These are phyloP conservation scores for Saturnispora hagleri DNA, from an alignment of 805 yeast species.

Conservation along the genomic window DNA sequence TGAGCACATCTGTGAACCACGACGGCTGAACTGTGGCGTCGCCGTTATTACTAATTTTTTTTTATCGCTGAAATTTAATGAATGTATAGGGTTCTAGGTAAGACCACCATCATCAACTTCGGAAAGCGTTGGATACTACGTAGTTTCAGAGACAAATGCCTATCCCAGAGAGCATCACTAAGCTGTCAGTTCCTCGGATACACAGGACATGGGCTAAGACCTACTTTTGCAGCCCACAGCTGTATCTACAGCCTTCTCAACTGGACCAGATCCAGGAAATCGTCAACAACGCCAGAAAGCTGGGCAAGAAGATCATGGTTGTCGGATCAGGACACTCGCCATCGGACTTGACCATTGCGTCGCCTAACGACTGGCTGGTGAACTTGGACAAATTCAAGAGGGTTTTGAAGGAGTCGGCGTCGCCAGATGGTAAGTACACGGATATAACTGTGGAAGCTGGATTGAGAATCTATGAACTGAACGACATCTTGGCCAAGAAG, in stretches of 20 bases:
- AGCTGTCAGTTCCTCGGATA: conserved; percentile 30
- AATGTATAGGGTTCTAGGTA: background rate
- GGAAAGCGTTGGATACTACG: background rate
- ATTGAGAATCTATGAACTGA: conserved; percentile 64
- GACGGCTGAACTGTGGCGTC: background rate
- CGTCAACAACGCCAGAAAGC: conserved; percentile 53
- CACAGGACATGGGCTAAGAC: conserved; percentile 91
- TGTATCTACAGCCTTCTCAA: conserved; percentile 67
- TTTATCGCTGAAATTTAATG: background rate
- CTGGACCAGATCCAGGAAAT: conserved; percentile 61
- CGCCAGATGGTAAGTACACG: conserved; percentile 56
- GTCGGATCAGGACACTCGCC: conserved; percentile 97
- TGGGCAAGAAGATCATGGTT: conserved; percentile 60
- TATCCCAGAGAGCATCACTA: conserved; percentile 20
- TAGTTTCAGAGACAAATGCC: conserved; percentile 9
- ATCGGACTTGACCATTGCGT: conserved; percentile 77
- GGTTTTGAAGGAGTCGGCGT: conserved; percentile 37
- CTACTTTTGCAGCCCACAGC: conserved; percentile 64
- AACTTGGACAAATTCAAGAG: conserved; percentile 67
- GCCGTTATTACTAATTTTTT: background rate
- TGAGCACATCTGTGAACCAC: background rate
- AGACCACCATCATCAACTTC: background rate
- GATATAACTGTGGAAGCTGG: conserved; percentile 97
- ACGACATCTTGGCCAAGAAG: conserved; percentile 49
- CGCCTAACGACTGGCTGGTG: conserved; percentile 66